phyloP scores from a whole-genome alignment of 495 filamentous ascomycete species.

The Aspergillus nanangensis region DNA sequence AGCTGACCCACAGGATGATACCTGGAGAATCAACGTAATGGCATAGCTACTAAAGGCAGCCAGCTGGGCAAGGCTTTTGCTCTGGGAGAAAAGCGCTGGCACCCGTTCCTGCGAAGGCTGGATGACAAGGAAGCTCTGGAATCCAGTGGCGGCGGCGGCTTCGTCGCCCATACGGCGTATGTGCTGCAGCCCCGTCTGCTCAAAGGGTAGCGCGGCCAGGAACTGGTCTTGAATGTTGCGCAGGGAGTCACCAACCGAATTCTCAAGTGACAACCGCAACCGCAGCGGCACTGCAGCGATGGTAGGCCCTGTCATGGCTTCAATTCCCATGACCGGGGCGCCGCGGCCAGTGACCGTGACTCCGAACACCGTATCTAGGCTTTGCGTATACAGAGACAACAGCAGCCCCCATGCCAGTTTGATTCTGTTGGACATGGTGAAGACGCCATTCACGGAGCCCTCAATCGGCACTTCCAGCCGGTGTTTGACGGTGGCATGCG shows the following conservation, averaged over 20 bases:
- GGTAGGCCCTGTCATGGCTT: background rate
- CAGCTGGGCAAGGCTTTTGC: too few relatives aligned
- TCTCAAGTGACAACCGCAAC: background rate
- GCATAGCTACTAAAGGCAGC: too few relatives aligned
- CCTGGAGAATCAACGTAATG: too few relatives aligned
- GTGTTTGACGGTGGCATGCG: too few relatives aligned
- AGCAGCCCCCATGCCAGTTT: background rate
- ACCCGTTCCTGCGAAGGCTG: conserved; percentile 11
- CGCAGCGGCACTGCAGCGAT: background rate
- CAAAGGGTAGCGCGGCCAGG: conserved; percentile 27
- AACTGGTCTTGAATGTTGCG: conserved; percentile 15
- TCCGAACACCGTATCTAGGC: conserved; percentile 4
- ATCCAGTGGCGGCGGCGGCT: conserved; percentile 45
- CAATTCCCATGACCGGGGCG: background rate
- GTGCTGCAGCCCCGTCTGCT: conserved; percentile 43
- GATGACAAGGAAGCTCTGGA: conserved; percentile 47
- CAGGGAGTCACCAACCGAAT: background rate
- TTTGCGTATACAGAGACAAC: background rate
- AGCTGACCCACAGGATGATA: too few relatives aligned
- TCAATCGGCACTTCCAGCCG: too few relatives aligned
- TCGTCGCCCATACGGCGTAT: conserved; percentile 49
- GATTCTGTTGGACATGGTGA: background rate
- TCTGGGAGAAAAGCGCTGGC: too few relatives aligned
- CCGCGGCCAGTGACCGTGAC: background rate
- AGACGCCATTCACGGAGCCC: background rate